A percentile compares a stretch with the other conserved stretches of the same genome.
Evolutionary conservation across 495 filamentous ascomycete species (phyloP).

Genomic region (Glarea lozoyensis): DNA sequence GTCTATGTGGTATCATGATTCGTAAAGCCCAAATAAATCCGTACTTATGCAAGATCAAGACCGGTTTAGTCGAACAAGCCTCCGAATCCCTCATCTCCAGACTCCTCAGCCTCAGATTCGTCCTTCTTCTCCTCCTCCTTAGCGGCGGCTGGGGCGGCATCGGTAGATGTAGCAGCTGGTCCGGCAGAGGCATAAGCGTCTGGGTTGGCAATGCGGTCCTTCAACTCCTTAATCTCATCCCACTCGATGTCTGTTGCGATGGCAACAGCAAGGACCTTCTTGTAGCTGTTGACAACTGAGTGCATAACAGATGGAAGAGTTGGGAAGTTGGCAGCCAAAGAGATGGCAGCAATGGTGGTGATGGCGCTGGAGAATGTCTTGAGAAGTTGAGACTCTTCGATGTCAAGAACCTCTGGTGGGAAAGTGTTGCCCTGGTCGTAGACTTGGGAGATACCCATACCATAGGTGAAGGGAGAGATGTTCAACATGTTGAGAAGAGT

Average conservation of each 20-base stretch:
- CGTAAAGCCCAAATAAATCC: conserved; percentile 6
- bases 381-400: conserved; percentile 85
- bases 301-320: conserved; percentile 95
- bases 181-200: conserved; percentile 82
- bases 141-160: conserved; percentile 36
- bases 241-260: conserved; percentile 87
- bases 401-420: conserved; percentile 74
- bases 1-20: conserved; percentile 15
- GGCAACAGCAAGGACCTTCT: conserved; percentile 89
- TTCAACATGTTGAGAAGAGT: conserved; percentile 98
- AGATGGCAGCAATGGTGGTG: conserved; percentile 78
- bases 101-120: conserved; percentile 50
- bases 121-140: conserved; percentile 46
- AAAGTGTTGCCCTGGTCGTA: conserved; percentile 96
- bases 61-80: conserved; percentile 51
- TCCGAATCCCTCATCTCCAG: conserved; percentile 52
- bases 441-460: conserved; percentile 90
- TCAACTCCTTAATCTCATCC: conserved; percentile 92
- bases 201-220: conserved; percentile 98
- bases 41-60: conserved; percentile 14
- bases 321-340: conserved; percentile 86
- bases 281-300: conserved; percentile 93
- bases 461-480: conserved; percentile 99
- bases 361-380: conserved; percentile 74
- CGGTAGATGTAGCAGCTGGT: conserved; percentile 40